Evolutionary conservation across 2,329 filamentous ascomycete genomes (phyloP).

Genomic region (Pestalotiopsis fici): DNA sequence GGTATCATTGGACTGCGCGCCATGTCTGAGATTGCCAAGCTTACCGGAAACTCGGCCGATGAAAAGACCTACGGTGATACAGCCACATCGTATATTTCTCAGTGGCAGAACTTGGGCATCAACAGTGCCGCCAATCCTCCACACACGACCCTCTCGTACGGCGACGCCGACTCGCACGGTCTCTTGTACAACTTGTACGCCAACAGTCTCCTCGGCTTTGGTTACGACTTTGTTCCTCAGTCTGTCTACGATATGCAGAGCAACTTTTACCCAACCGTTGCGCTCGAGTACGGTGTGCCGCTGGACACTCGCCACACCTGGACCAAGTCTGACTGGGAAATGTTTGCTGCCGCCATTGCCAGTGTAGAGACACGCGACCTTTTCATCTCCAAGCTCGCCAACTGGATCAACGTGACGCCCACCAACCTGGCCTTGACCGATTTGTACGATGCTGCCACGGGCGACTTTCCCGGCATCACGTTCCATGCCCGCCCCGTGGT

Average conservation of each 20-base stretch:
- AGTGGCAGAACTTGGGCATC: slow-evolving; percentile 73
- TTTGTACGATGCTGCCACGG: slow-evolving; percentile 71
- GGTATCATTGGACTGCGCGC: slow-evolving; percentile 82
- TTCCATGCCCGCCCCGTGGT: slow-evolving; percentile 81
- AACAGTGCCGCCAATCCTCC: slow-evolving; percentile 61
- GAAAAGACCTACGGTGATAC: slow-evolving; percentile 61
- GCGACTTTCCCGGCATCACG: slow-evolving; percentile 64
- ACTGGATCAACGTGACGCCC: slow-evolving; percentile 74
- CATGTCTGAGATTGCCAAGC: slow-evolving; percentile 70
- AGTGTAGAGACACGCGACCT: slow-evolving; percentile 58
- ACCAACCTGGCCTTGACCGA: slow-evolving; percentile 76
- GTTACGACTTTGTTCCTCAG: slow-evolving; percentile 66
- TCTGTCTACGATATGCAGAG: slow-evolving; percentile 78
- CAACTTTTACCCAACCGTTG: slow-evolving; percentile 71
- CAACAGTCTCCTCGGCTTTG: slow-evolving; percentile 74
- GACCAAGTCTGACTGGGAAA: slow-evolving; percentile 86
- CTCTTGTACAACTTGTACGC: slow-evolving; percentile 81
- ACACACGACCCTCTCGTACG: slow-evolving; percentile 79
- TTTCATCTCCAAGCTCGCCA: slow-evolving; percentile 69
- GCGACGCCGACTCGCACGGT: slow-evolving; percentile 57
- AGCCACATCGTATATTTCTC: slow-evolving; percentile 67
- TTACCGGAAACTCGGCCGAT: slow-evolving; percentile 60
- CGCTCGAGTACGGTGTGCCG: slow-evolving; percentile 77
- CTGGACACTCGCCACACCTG: slow-evolving; percentile 81
- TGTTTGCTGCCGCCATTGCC: slow-evolving; percentile 79